Base-by-base conservation (phyloP, 306 rosid species). In the Cucurbita moschata region DNA sequence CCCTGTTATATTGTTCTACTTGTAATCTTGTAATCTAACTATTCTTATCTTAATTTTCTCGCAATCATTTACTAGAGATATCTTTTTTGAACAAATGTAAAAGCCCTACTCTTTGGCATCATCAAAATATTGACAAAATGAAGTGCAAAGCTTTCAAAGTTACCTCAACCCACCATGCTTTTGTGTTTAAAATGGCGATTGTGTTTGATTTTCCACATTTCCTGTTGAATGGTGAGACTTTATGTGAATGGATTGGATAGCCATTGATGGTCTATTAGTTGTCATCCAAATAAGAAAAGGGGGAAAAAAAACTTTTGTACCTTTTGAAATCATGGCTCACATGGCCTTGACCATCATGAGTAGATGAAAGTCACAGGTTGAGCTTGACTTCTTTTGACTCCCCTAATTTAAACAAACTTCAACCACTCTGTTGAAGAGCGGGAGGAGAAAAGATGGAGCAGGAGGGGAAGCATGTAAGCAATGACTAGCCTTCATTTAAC, bases 251-350 rank as follows among this genome's bases (percentile, higher is more conserved):
- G 42, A 47, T 23, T 23, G 43, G 44, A 30, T 16, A 50, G 15
- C 44, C 39, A 30, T 50, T 70, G 74, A 49, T 70, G 46, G 60
- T 26, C 30, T 70, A 49, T 49, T 66, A 70, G 55, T 70, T 70
- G 74, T 70, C 59, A 51, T 70, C 74, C 59, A 70, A 49, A 44
- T 11, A 2, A n/a, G 5, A 39, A 6, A 35, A 14, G 18, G 4
- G 4, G 16, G 10, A 7, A 21, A 23, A 23, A 15, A 7, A 70
- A 30, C 46, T 50, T 70, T 70, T 50, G 46, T 30, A 70, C 74
- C 74, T 70, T 70, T 70, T 70, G 74, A 70, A 70, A 70, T 70
- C 55, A 70, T 70, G 59, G 59, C 74, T 49, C 74, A 70, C 74
- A 70, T 70, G 74, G 74, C 9, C 74, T 70, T 70, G 74, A 70